A percentile compares a stretch with the other conserved stretches of the same genome.
phyloP scores from a whole-genome alignment of 1,139 yeast species.

The Geotrichum carabidarum region DNA sequence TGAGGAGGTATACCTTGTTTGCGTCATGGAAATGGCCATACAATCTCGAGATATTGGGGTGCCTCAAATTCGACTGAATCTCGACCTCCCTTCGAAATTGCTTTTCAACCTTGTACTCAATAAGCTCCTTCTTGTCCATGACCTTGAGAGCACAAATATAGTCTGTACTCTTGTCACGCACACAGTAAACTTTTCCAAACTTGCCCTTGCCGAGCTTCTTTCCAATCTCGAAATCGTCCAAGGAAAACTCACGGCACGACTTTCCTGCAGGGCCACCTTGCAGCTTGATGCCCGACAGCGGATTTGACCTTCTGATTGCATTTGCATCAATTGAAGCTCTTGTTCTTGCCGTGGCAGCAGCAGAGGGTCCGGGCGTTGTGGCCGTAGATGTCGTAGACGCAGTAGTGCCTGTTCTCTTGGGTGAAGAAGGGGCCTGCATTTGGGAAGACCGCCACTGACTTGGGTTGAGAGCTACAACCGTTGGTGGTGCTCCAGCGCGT shows the following conservation, averaged over 20 bases:
- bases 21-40: slow-evolving; percentile 83
- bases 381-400: slow-evolving; percentile 12
- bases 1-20: slow-evolving; percentile 69
- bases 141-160: slow-evolving; percentile 86
- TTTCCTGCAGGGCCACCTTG: slow-evolving; percentile 16
- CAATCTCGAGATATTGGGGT: slow-evolving; percentile 71
- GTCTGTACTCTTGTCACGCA: slow-evolving; percentile 66
- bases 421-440: slow-evolving; percentile 26
- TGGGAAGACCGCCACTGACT: slow-evolving; percentile 29
- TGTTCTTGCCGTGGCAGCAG: slow-evolving; percentile 7
- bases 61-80: slow-evolving; percentile 71
- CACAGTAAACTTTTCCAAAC: slow-evolving; percentile 89
- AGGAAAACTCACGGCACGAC: slow-evolving; percentile 30
- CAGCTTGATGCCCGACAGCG: slow-evolving; percentile 28
- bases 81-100: slow-evolving; percentile 89
- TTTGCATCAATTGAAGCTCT: slow-evolving; percentile 23
- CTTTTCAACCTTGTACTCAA: slow-evolving; percentile 71
- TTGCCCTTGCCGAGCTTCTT: slow-evolving; percentile 87
- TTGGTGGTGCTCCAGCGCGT: slow-evolving; percentile 3
- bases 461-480: slow-evolving; percentile 25
- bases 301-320: slow-evolving; percentile 28
- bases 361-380: slow-evolving; percentile 4
- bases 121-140: slow-evolving; percentile 76
- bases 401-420: slow-evolving; percentile 19
- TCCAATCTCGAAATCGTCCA: slow-evolving; percentile 81